A percentile compares a stretch with the other conserved stretches of the same genome.
phyloP scores from a whole-genome alignment of 2,329 filamentous ascomycete species.

The Colletotrichum orbiculare region DNA sequence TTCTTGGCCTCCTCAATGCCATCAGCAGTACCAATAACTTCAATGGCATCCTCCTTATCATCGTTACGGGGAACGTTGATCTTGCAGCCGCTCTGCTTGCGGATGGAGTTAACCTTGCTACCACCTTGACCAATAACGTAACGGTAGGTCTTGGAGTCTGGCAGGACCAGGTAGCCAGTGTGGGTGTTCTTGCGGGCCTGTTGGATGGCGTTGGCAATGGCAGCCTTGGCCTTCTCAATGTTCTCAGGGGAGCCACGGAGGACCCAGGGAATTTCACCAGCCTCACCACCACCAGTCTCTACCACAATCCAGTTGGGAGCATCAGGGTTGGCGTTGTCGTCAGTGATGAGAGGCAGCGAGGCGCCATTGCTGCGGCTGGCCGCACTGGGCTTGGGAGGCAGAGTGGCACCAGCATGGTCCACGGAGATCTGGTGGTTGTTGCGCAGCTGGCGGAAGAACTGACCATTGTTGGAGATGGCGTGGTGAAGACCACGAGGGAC shows the following conservation, averaged over 20 bases:
- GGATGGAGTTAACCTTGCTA: constrained; percentile 91
- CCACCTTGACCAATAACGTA: constrained; percentile 91
- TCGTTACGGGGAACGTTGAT: constrained; percentile 93
- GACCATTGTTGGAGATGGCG: constrained; percentile 84
- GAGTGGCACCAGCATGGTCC: constrained; percentile 85
- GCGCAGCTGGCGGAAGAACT: constrained; percentile 91
- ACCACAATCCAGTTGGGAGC: constrained; percentile 87
- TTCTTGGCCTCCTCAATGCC: constrained; percentile 89
- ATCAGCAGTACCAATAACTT: constrained; percentile 82
- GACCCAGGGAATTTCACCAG: constrained; percentile 88
- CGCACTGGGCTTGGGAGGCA: constrained; percentile 75
- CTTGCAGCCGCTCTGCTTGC: constrained; percentile 91
- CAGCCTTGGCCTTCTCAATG: constrained; percentile 82
- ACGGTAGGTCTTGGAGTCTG: constrained; percentile 89
- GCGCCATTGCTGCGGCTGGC: constrained; percentile 67
- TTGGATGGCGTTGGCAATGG: constrained; percentile 78
- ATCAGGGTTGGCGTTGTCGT: constrained; percentile 75
- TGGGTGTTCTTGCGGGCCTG: constrained; percentile 76
- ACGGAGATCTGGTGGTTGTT: constrained; percentile 90
- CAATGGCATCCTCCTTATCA: constrained; percentile 81
- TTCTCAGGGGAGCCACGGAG: constrained; percentile 83
- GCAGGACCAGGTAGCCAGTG: constrained; percentile 88
- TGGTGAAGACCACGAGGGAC: constrained; percentile 88
- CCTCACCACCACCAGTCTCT: constrained; percentile 68
- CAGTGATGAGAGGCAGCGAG: constrained; percentile 90